These are phyloP conservation scores for Vicia faba DNA, from an alignment of 306 rosid species.

Conservation along the genomic window DNA sequence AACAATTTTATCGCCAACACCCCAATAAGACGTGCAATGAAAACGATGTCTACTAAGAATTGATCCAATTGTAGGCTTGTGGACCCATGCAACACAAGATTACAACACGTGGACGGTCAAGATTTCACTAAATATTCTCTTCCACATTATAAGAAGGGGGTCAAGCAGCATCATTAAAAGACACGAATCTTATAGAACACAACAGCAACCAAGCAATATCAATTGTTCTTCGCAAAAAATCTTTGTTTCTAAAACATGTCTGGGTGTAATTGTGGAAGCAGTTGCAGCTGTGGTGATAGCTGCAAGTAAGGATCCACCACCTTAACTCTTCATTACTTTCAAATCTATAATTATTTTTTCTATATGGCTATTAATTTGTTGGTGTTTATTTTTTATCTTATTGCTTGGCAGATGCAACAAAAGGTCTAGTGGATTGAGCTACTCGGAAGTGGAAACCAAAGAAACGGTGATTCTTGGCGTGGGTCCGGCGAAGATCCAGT, in stretches of 20 bases:
- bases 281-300: slow-evolving; percentile 52
- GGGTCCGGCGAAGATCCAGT: slow-evolving; percentile 46
- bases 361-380: not conserved
- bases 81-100: not conserved
- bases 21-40: not conserved
- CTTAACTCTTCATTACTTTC: not conserved
- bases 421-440: no score
- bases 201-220: not conserved
- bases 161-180: not conserved
- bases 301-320: slow-evolving; percentile 42
- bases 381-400: not conserved
- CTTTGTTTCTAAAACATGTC: slow-evolving; percentile 52
- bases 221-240: no score
- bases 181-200: not conserved
- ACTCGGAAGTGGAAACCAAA: no score
- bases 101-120: slow-evolving; percentile 12
- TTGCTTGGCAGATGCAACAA: slow-evolving; percentile 45
- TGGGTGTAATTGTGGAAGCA: slow-evolving; percentile 57
- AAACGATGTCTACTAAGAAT: not conserved
- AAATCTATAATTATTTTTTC: not conserved
- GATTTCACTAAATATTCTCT: not conserved
- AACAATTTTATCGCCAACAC: not conserved
- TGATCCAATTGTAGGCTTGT: not conserved
- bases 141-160: not conserved
- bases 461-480: slow-evolving; percentile 55